Base-by-base conservation (phyloP, 257 asterid genomes). In the Ocimum tenuiflorum region DNA sequence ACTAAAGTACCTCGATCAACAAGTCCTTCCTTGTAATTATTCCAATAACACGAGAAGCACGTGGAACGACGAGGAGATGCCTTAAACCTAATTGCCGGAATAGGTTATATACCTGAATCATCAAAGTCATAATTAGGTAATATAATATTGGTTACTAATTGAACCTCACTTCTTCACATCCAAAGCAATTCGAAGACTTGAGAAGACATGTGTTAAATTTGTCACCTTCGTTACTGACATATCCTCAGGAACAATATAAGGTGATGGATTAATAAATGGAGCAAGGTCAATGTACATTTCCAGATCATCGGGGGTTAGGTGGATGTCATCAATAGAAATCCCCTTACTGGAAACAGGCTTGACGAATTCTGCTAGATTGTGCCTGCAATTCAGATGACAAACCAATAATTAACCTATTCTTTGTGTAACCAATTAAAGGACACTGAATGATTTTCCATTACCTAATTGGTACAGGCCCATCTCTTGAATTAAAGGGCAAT, bases 231-330 rank as follows among this genome's bases (percentile, higher is more conserved):
- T 86, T 77, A 94, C 79, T 15, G 99, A 94, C 96, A 90, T 94
- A 76, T 94, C 99, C 58, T 94, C 97, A 3, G 99, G 97, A 54
- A 94, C 97, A 24, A 90, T 79, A 18, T 94, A 94, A 2, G 97
- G 99, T 73, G 99, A 94, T 2, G 96, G 97, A 56, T 90, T 94
- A 29, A 90, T 70, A 75, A 88, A 94, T 0, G 92, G 95, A 68
- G 88, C 99, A 54, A 94, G 96, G 79, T 90, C 99, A 64, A 94
- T 88, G 79, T 81, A 94, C 99, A 94, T 94, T 77, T 90, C 97
- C 62, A 94, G 47, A 81, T 94, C 97, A 79, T 94, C 96, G 12
- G 85, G 73, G 47, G 91, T 85, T 63, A 88, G 78, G 77, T 85
- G 86, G 68, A 94, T 85, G 78, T 94, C 99, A 58, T 81, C 79